Base-by-base conservation (phyloP, 805 yeast genomes). In the Candida qinlingensis region DNA sequence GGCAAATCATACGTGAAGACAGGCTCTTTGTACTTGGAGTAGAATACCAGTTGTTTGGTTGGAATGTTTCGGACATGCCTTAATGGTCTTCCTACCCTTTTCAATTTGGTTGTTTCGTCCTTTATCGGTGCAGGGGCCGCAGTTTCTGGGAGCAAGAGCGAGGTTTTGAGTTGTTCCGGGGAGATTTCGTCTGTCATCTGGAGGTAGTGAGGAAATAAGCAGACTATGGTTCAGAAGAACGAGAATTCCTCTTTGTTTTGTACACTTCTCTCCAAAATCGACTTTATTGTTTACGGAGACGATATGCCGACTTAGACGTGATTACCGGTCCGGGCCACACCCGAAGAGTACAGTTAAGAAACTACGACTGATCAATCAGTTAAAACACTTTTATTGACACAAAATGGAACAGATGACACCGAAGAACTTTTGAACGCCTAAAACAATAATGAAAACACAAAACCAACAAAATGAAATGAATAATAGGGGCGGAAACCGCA, bases 51-150 rank as follows among this genome's bases (percentile, higher is more conserved):
- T 58, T 64, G 74, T 57, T 65, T 81, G 6, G 79, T 72, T 11
- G 84, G 80, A 33, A 77, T 66, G 54, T 70, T 65, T 49, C 71
- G 72, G 41, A 80, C 73, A 52, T 77, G 80, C 47, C 83, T 77
- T 36, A 72, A 54, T 1, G 78, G 78, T 57, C 77, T 67, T 7
- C 69, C 72, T 2, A 72, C 76, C 53, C 76, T 61, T 41, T 55
- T 59, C 51, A 71, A 27, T 40, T 46, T 13, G n/a, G 41, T 33
- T 10, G 39, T 39, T 39, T 48, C 48, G 11, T 51, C 46, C 41
- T 45, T 42, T 5, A 54, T 37, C 5, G 53, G 42, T 1, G 38
- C 19, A 12, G 58, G 55, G 5, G 57, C 57, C 4, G 49, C 49
- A 1, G 36, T 41, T 12, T 48, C 45, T 11, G 55, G 54, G 2